phyloP scores from a whole-genome alignment of 225 moss, liverwort and hornwort genomes.

The Anthoceros angustus region DNA sequence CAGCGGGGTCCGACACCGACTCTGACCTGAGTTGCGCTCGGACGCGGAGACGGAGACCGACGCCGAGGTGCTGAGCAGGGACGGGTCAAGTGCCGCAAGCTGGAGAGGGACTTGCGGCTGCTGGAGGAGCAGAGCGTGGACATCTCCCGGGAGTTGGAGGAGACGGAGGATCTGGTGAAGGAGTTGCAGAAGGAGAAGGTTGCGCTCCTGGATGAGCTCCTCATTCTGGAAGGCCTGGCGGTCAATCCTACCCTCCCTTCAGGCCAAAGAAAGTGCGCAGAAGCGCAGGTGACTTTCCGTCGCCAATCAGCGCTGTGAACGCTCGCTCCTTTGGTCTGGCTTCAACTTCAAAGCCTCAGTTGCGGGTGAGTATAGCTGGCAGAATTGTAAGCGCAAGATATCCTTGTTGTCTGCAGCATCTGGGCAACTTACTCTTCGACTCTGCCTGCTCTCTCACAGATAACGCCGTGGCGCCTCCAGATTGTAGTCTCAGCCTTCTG shows the following conservation, averaged over 20 bases:
- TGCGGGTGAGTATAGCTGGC: no score
- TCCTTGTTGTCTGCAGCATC: no score
- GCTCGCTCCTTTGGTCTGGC: no score
- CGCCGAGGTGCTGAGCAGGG: not conserved
- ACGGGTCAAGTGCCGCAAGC: not conserved
- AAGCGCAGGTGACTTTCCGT: not conserved
- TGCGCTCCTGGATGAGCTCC: conserved; percentile 26
- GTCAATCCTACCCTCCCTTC: conserved; percentile 18
- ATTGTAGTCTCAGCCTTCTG: no score
- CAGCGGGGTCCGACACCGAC: not conserved
- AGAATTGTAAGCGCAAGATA: no score
- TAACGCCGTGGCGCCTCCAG: no score
- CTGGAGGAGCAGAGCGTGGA: conserved; percentile 11
- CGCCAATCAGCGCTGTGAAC: not conserved
- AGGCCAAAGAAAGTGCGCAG: not conserved
- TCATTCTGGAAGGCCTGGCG: conserved; percentile 29
- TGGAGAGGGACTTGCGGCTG: not conserved
- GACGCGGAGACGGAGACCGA: conserved; percentile 4
- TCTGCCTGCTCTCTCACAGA: no score
- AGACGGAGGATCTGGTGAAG: conserved; percentile 15
- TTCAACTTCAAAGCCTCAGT: no score
- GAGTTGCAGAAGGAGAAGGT: conserved; percentile 19
- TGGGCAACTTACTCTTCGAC: no score
- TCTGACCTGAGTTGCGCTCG: not conserved
- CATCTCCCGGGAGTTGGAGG: conserved; percentile 18